A percentile compares a stretch with the other conserved stretches of the same genome.
Evolutionary conservation across 192 early-diverging fungal genomes (phyloP).

Genomic region (Linnemannia hyalina): DNA sequence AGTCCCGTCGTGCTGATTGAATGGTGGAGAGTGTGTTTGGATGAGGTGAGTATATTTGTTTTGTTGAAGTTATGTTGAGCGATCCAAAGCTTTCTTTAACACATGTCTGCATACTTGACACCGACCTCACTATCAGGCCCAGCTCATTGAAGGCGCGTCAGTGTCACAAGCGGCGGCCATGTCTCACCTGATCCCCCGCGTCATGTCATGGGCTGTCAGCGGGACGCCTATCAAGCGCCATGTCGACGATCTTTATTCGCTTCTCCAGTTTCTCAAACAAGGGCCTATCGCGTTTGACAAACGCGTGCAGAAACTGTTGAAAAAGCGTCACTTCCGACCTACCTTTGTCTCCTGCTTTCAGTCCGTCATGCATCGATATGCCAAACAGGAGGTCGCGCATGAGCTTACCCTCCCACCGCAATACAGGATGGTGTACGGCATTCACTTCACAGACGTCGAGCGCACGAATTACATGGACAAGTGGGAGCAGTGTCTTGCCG

Average conservation of each 20-base stretch:
- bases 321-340: conserved; percentile 23
- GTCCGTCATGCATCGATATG: conserved; percentile 68
- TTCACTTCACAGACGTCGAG: conserved; percentile 70
- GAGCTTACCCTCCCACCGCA: conserved; percentile 73
- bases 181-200: conserved; percentile 67
- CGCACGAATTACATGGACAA: conserved; percentile 71
- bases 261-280: conserved; percentile 64
- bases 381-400: conserved; percentile 62
- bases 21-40: conserved; percentile 75
- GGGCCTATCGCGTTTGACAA: conserved; percentile 51
- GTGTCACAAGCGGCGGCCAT: conserved; percentile 65
- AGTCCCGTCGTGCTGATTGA: conserved; percentile 62
- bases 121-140: conserved; percentile 55
- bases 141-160: conserved; percentile 68
- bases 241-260: conserved; percentile 64
- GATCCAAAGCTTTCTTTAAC: background rate
- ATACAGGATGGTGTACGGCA: conserved; percentile 54
- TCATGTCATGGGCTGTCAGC: conserved; percentile 75
- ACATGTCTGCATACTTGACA: background rate
- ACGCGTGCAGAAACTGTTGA: conserved; percentile 27
- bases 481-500: conserved; percentile 59
- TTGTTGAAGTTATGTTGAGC: background rate
- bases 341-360: conserved; percentile 42
- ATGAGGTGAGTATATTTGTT: conserved; percentile 59
- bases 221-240: conserved; percentile 67